Evolutionary conservation across 1,284 basidiomycete species (phyloP), one percentile per base, ranked within the genome.

Genomic region (Leccinum griseonigrum): DNA sequence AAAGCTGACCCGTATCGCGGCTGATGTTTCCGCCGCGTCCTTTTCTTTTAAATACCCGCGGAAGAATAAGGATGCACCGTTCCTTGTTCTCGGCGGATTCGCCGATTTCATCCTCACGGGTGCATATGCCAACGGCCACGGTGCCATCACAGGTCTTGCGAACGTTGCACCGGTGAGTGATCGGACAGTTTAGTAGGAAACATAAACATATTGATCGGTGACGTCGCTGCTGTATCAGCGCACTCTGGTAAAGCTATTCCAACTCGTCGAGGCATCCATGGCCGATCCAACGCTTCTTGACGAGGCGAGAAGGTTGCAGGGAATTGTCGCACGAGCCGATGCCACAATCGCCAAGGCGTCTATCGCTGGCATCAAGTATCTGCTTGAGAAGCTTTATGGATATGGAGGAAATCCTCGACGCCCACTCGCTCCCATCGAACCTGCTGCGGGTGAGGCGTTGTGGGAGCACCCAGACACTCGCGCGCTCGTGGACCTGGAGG

Each of bases 1-100:
- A 60, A 97, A 97, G 77, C 82, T 95, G 67, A 92, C 90, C 28
- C 85, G 94, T 61, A 90, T 97, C 66, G 86, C 88, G 52, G 86
- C 85, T 34, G 81, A 82, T 4, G 85, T 93, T 6, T 83, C 87
- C 18, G 76, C 80, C n/a, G 69, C 83, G 3, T 75, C 78, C 3
- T 94, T 93, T 76, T 68, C 77, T 36, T 72, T 80, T 43, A 70
- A 76, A 38, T 79, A 87, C 75, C 89, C 91, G 31, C 87, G 91
- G 69, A 87, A 85, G 74, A 84, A 85, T 69, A 69, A 80, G 26
- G 75, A 80, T 43, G 83, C 83, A 2, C 85, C 86, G 3, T 95
- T 95, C 78, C 76, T 92, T 62, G 89, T 92, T 46, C 79, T 93
- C 22, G 90, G 90, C 55, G 92, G 92, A 32, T 94, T 86, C 74